Conservation (phyloP, 75 land plant genomes). For the Adiantum capillusveneris region DNA sequence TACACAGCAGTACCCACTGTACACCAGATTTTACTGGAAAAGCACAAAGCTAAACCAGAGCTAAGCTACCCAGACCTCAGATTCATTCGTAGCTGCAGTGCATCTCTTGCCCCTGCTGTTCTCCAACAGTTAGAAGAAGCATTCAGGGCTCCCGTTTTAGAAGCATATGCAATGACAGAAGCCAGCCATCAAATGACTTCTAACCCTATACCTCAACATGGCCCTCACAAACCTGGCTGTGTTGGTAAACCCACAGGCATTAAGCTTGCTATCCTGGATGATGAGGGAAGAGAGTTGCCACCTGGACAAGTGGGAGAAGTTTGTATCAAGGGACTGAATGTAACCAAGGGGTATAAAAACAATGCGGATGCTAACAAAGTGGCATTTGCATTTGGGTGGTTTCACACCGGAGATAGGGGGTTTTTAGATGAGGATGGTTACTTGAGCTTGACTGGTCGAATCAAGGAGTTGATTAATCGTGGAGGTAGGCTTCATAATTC, state of each 20-base stretch:
- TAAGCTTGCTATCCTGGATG: constrained; percentile 64
- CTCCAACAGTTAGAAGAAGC: constrained; percentile 61
- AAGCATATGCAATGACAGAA: constrained; percentile 98
- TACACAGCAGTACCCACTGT: constrained; percentile 98
- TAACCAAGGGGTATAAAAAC: constrained; percentile 78
- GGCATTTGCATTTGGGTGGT: constrained; percentile 84
- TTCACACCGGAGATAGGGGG: constrained; percentile 93
- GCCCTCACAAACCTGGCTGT: constrained; percentile 72
- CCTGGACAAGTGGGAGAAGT: constrained; percentile 56
- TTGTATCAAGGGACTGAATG: constrained; percentile 80
- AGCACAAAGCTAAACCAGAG: constrained; percentile 49
- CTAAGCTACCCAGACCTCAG: constrained; percentile 69
- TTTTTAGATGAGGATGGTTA: constrained; percentile 77
- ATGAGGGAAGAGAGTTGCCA: constrained; percentile 33
- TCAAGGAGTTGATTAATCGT: constrained; percentile 94
- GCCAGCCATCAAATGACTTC: constrained; percentile 87
- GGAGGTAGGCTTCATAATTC: constrained; percentile 59
- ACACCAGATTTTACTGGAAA: constrained; percentile 87
- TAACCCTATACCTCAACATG: constrained; percentile 75
- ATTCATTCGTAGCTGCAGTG: constrained; percentile 39
- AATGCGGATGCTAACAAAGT: constrained; percentile 81
- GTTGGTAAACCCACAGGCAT: constrained; percentile 80
- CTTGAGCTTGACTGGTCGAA: constrained; percentile 79
- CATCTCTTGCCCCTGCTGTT: constrained; percentile 72
- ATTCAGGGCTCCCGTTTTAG: constrained; percentile 87